Evolutionary conservation across 2,329 filamentous ascomycete species (phyloP).

Genomic region (Ophiostoma pallidulum): DNA sequence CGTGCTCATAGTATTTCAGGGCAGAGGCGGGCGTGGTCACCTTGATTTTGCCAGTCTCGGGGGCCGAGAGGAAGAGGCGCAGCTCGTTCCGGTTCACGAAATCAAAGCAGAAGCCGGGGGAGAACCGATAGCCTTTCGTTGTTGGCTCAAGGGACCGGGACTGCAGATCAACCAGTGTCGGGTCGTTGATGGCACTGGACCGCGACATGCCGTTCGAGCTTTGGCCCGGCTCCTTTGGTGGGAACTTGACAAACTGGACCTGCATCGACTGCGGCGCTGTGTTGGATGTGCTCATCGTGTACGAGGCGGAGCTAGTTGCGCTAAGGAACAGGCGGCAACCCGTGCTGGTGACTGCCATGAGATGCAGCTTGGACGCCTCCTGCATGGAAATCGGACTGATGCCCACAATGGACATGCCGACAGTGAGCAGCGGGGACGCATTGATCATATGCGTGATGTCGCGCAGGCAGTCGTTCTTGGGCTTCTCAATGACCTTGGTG

Average conservation of each 20-base stretch:
- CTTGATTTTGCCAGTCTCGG: conserved; percentile 80
- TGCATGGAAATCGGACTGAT: conserved; percentile 74
- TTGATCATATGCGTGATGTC: conserved; percentile 83
- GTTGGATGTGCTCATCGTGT: conserved; percentile 51
- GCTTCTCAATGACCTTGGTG: conserved; percentile 56
- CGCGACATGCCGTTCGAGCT: not conserved
- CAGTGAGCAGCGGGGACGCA: conserved; percentile 59
- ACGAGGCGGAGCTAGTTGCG: conserved; percentile 68
- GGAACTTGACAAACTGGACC: conserved; percentile 92
- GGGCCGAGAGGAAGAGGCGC: conserved; percentile 72
- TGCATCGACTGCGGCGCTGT: conserved; percentile 87
- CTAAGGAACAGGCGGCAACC: conserved; percentile 90
- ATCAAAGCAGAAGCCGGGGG: conserved; percentile 86
- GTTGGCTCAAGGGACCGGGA: conserved; percentile 41
- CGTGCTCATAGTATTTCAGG: conserved; percentile 65
- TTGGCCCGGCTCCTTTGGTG: conserved; percentile 46
- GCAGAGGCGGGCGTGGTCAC: conserved; percentile 42
- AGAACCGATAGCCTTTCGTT: conserved; percentile 51
- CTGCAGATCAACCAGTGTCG: conserved; percentile 34
- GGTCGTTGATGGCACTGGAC: conserved; percentile 25
- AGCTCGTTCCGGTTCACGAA: conserved; percentile 43
- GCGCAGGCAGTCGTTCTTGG: conserved; percentile 48
- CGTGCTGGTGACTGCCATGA: conserved; percentile 83
- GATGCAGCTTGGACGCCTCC: conserved; percentile 73
- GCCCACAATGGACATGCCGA: conserved; percentile 64